These are phyloP conservation scores for Pythium monospermum DNA, from an alignment of 352 stramenopile species.

Conservation along the genomic window DNA sequence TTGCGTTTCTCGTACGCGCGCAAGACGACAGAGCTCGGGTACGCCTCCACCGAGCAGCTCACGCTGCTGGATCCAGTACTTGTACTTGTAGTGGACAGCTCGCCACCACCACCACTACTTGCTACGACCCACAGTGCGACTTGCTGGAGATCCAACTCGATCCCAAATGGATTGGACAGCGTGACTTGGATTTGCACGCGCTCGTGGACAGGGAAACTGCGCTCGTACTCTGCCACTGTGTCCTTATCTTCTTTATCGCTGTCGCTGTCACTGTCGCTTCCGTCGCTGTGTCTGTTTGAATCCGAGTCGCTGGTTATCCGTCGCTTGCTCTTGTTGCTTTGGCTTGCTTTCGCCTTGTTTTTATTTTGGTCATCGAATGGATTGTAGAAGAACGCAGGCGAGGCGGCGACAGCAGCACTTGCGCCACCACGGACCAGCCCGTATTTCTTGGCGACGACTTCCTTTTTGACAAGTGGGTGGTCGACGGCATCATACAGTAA, in stretches of 20 bases:
- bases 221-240: constrained; percentile 26
- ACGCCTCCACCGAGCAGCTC: constrained; percentile 37
- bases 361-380: constrained; percentile 23
- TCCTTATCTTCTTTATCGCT: constrained; percentile 10
- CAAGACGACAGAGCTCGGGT: constrained; percentile 44
- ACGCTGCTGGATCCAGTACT: constrained; percentile 4
- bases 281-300: not conserved
- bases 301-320: not conserved
- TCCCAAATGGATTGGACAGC: constrained; percentile 62
- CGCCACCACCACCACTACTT: no score
- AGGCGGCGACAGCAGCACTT: not conserved
- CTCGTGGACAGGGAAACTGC: constrained; percentile 48
- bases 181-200: constrained; percentile 48
- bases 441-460: constrained; percentile 32
- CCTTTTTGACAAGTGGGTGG: constrained; percentile 38
- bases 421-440: no score
- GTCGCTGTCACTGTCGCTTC: constrained; percentile 21
- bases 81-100: no score
- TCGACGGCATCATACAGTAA: constrained; percentile 13
- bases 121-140: constrained; percentile 54
- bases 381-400: constrained; percentile 33
- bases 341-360: constrained; percentile 1
- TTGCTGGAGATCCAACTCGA: constrained; percentile 60
- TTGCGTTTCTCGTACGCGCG: constrained; percentile 50
- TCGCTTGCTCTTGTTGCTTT: not conserved